phyloP scores from a whole-genome alignment of 768 basidiomycete genomes.

The Lenzites betulinus region DNA sequence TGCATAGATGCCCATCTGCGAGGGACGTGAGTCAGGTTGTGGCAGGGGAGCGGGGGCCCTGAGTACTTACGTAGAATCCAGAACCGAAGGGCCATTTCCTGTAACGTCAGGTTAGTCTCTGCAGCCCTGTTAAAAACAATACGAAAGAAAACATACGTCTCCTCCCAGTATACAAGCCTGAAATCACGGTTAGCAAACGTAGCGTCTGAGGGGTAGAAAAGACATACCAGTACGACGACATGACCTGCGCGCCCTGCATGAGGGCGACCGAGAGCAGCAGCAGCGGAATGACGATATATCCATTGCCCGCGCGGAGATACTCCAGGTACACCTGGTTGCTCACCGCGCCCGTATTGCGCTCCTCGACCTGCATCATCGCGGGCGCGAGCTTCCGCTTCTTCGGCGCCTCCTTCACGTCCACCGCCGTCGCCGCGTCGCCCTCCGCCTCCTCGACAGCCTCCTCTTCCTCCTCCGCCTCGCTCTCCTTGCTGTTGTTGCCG shows the following conservation, averaged over 20 bases:
- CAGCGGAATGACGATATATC: slow-evolving; percentile 62
- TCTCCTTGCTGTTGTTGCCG: slow-evolving; percentile 63
- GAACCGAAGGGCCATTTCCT: slow-evolving; percentile 58
- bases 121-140: not conserved
- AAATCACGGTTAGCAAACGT: not conserved
- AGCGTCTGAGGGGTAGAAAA: not conserved
- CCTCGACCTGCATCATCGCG: slow-evolving; percentile 80
- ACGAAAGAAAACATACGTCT: slow-evolving; percentile 42
- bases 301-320: slow-evolving; percentile 74
- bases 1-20: slow-evolving; percentile 82
- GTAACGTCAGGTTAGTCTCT: not conserved
- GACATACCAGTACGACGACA: slow-evolving; percentile 74
- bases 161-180: slow-evolving; percentile 88
- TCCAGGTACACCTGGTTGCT: slow-evolving; percentile 52
- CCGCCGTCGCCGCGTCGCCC: slow-evolving; percentile 38
- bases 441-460: slow-evolving; percentile 41
- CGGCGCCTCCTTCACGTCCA: slow-evolving; percentile 39
- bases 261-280: slow-evolving; percentile 61
- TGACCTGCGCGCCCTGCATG: slow-evolving; percentile 68
- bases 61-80: slow-evolving; percentile 69
- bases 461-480: slow-evolving; percentile 49
- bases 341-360: slow-evolving; percentile 78
- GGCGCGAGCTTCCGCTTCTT: slow-evolving; percentile 46
- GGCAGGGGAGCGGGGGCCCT: too few relatives aligned
- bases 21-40: not conserved